Conservation (phyloP, 345 rosid species). For the Fremontodendron californicum region DNA sequence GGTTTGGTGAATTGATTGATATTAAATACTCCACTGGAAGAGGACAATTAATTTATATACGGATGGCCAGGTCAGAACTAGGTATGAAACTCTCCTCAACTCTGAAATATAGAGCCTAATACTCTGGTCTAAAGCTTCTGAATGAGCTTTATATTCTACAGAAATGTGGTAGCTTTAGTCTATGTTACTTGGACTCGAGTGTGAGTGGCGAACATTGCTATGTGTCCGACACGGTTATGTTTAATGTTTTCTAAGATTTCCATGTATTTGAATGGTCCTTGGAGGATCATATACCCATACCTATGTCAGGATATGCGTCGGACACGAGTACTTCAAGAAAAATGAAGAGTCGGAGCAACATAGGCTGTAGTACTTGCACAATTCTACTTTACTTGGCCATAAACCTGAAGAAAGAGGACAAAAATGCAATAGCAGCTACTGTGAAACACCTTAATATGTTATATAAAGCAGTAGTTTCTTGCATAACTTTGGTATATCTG, state of each 20-base stretch:
- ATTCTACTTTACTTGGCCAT: no score
- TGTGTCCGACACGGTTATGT: no score
- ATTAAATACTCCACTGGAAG: conserved; percentile 25
- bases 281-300: no score
- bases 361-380: background rate
- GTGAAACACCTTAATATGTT: background rate
- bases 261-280: no score
- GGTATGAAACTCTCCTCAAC: conserved; percentile 11
- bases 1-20: conserved; percentile 35
- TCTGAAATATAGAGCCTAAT: background rate
- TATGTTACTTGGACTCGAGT: no score
- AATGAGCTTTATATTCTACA: background rate
- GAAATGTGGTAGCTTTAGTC: background rate
- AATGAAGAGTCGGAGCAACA: no score
- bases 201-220: no score
- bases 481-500: background rate
- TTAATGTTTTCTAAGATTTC: no score
- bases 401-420: background rate
- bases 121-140: background rate
- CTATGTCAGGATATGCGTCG: no score
- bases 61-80: conserved; percentile 32
- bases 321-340: no score
- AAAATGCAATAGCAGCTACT: background rate
- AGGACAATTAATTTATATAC: conserved; percentile 33
- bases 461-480: background rate